Evolutionary conservation across 306 rosid species (phyloP), one percentile per base, ranked within the genome.

Genomic region (Geum urbanum): DNA sequence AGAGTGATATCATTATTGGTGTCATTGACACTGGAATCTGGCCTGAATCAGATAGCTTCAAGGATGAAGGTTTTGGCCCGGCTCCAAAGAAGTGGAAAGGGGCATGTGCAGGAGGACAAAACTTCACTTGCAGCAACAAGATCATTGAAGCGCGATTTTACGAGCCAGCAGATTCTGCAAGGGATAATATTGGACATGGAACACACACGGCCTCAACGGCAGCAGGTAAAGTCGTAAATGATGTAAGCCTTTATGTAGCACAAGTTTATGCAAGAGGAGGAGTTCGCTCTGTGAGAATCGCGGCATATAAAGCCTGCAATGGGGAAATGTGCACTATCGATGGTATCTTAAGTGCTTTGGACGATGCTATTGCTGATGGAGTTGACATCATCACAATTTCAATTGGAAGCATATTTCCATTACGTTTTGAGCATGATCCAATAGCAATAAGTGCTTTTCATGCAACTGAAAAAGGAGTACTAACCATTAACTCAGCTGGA

Each of bases 141-240:
- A 51, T 51, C 56, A n/a, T n/a, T 16, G 20, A 20, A 52, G 27
- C 57, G n/a, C 27, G 27, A 6, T 53, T 53, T 53, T 53, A 53
- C 1, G 2, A 19, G 19, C 18, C n/a, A 49, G 53, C 32, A 3
- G 3, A 77, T 10, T 86, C 88, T 10, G 83, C 88, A 0, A 73
- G 83, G 39, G 91, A 86, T 32, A 77, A 86, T 1, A 76, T 77
- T 19, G 91, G 91, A 7, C 88, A 86, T 51, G 91, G 91, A 9
- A 40, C 88, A 0, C 88, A 86, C 60, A 84, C 86, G 8, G 72
- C 91, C 14, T 86, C 88, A 9, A 86, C 84, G 0, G 91, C 88
- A 1, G 85, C 85, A 0, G 91, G 88, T 11, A 69, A 67, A 1
- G 7, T 20, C 1, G 74, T 82, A 5, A 37, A 7, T 0, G n/a